Evolutionary conservation across 2,329 filamentous ascomycete species (phyloP), one percentile per base, ranked within the genome.

Genomic region (Calonectria pteridis): DNA sequence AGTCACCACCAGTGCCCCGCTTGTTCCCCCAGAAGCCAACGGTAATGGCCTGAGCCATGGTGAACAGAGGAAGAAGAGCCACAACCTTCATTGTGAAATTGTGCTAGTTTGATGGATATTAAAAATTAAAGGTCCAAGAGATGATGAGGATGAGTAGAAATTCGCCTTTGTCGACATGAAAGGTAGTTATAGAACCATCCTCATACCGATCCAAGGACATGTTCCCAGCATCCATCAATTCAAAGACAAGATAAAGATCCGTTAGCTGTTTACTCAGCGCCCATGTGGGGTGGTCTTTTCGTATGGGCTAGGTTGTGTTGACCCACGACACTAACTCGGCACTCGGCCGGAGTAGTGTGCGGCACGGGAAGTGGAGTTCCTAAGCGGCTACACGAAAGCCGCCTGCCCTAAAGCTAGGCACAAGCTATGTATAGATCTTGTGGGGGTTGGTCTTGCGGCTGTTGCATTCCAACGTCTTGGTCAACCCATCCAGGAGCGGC

Each of bases 41-140:
- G 26, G 51, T 72, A 20, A 72, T 72, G n/a, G 70, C 70, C 29
- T 72, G 65, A 23, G 49, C 64, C 33, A 67, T 31, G 13, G 64
- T 40, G 7, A 26, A 16, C 6, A 67, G 33, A 20, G 64, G 33
- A 35, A 67, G 64, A n/a, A 67, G 31, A 40, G 64, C 46, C 4
- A 23, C 33, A 49, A 53, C 18, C 64, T 67, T 67, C 64, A 67
- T 67, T 20, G n/a, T 67, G 49, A 33, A 55, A 31, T 55, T 31
- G 14, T n/a, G 13, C 28, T n/a, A 6, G 28, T 0, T n/a, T 7
- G 18, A n/a, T 55, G 6, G 33, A n/a, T 33, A 55, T 55, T 31
- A 31, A 31, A 55, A 31, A 55, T 33, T 55, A 55, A 33, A 55
- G 18, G 18, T 20, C 16, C 37, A 9, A 28, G 50, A 31, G 50